Conservation (phyloP, 257 asterid genomes). For the Solanum clarkiae region DNA sequence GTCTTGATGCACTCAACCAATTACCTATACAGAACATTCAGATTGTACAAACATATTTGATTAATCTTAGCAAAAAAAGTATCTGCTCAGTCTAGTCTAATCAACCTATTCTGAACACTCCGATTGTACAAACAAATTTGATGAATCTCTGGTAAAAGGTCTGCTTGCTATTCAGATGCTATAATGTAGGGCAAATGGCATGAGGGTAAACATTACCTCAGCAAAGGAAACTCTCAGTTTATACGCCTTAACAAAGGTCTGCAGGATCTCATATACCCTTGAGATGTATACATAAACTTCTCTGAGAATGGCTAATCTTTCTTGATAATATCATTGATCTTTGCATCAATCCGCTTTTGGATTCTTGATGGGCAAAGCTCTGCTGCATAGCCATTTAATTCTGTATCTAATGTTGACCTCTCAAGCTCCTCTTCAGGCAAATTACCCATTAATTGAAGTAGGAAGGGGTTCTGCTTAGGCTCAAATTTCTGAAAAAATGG, state of each 20-base stretch:
- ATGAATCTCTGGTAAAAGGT: background rate
- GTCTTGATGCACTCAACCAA: background rate
- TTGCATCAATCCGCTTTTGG: conserved; percentile 66
- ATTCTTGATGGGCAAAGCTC: conserved; percentile 72
- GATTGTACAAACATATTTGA: background rate
- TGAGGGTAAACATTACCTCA: background rate
- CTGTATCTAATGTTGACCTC: conserved; percentile 67
- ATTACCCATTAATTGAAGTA: conserved; percentile 85
- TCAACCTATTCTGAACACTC: background rate
- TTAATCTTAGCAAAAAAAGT: background rate
- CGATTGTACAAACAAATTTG: background rate
- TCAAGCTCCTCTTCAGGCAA: conserved; percentile 79
- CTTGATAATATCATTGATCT: conserved; percentile 51
- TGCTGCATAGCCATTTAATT: conserved; percentile 83
- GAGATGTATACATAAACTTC: conserved; percentile 27
- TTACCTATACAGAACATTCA: background rate
- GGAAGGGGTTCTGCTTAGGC: conserved; percentile 70
- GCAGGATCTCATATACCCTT: background rate
- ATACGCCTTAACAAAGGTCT: background rate
- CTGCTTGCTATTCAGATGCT: background rate
- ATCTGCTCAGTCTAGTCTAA: background rate
- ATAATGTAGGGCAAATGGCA: background rate
- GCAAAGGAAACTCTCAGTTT: background rate
- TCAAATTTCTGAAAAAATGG: conserved; percentile 65
- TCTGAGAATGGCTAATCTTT: conserved; percentile 89